Evolutionary conservation across 108 stramenopile species (phyloP), one percentile per base, ranked within the genome.

Genomic region (Nannochloropsis gaditana): DNA sequence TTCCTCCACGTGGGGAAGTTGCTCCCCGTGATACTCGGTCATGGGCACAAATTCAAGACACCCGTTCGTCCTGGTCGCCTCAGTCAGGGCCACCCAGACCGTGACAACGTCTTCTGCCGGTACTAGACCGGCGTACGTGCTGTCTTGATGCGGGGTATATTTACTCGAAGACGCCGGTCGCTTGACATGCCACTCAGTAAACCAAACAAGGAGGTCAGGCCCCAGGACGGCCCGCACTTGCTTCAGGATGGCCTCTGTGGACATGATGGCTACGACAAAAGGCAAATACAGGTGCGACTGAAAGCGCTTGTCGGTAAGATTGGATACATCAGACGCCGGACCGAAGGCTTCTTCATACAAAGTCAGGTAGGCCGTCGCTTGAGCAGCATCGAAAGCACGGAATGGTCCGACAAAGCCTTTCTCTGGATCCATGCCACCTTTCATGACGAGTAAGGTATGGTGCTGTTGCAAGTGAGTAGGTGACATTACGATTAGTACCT

Each of bases 201-300:
- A 73, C 59, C 59, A 73, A 15, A 73, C 59, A 15, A 73, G n/a
- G 59, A 73, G 59, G 2, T 73, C 59, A n/a, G 59, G 59, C 3
- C 59, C 59, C 15, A 73, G 59, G 59, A 73, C n/a, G 59, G 59
- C 4, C 19, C 59, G 59, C 19, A 73, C 59, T 3, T 73, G 59
- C 59, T 73, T n/a, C 59, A 73, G n/a, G n/a, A 73, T 73, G 6
- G 19, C n/a, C n/a, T 73, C 59, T n/a, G 19, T 73, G n/a, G 59
- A n/a, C 59, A 73, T 73, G 59, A 73, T 73, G 59, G 59, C 59
- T 73, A n/a, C 59, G n/a, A 73, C 59, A 73, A 73, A 73, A n/a
- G 59, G 59, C 59, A 73, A 73, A n/a, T n/a, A 73, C 19, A 73
- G 59, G 59, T 73, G 59, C 19, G 59, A 73, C 59, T 73, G 59